These are phyloP conservation scores for Fraxinus quadrangulata DNA, from an alignment of 257 asterid species.

Conservation along the genomic window DNA sequence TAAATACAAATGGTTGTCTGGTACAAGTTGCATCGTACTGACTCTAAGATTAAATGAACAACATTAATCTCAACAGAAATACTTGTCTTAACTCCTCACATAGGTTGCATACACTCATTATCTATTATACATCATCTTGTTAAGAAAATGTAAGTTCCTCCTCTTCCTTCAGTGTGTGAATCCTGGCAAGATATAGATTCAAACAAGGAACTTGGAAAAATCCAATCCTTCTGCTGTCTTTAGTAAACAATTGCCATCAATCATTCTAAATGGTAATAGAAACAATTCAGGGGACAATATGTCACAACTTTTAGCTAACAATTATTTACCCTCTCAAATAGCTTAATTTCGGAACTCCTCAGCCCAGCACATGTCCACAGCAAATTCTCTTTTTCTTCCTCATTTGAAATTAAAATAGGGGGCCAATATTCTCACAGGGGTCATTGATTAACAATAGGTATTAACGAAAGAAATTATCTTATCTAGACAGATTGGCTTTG, in stretches of 20 bases:
- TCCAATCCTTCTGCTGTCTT: neutral
- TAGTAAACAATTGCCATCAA: neutral
- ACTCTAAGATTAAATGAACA: neutral
- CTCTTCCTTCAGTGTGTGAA: neutral
- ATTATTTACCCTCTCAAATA: neutral
- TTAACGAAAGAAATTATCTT: neutral
- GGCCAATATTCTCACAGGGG: neutral
- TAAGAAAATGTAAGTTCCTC: neutral
- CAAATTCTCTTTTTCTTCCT: neutral
- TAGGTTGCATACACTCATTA: neutral
- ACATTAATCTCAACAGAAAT: neutral
- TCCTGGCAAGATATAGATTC: neutral
- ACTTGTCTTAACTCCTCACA: neutral
- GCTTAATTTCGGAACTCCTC: neutral
- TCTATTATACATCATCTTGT: neutral
- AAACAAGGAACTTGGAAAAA: neutral
- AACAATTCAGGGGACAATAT: neutral
- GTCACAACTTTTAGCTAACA: neutral
- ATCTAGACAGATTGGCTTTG: neutral
- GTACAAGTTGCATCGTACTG: constrained; percentile 1
- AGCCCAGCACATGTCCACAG: neutral
- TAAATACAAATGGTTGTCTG: neutral
- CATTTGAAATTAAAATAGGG: neutral
- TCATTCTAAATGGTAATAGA: neutral
- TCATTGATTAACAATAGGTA: neutral